Base-by-base conservation (phyloP, 2,329 filamentous ascomycete genomes). In the Penicillium occitanis region DNA sequence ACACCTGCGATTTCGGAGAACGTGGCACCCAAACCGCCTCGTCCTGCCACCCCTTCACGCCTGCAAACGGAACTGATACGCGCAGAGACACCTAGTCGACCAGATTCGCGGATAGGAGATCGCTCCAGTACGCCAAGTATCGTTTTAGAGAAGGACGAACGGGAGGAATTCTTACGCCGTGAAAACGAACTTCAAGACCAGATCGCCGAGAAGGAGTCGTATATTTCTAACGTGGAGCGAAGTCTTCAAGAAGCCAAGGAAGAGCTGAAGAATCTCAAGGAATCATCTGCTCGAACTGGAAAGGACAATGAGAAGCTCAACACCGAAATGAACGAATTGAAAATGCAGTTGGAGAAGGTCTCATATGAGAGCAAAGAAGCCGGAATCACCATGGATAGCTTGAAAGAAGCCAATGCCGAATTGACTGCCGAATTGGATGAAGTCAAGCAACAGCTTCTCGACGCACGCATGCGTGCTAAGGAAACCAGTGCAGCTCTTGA, bases 141-240 rank as follows among this genome's bases (percentile, higher is more conserved):
- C 70, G 88, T 92, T 46, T 83, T 98, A 67, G 95, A 99, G 65
- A 97, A 96, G 80, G 95, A 99, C 72, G 95, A 99, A 80, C 90
- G 93, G 68, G 95, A 99, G 73, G 95, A 99, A 76, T 99, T 98
- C 74, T 79, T 99, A 70, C 88, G 92, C 73, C 88, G 95, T 64
- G 95, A 99, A 77, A 99, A 99, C 73, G 95, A 99, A 77, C 86
- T 99, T 50, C 95, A 98, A 77, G 95, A 99, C 76, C 94, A 98
- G 81, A 86, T 99, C 63, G 90, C 95, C 1, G 95, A 99, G 79
- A 95, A 90, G 79, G 95, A 99, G 78, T 89, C 90, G 2, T 88
- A 90, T 70, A 89, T 96, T 50, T 88, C 89, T 7, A 85, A 89
- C 33, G 87, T 90, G 0, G 94, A 98, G 78, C 91, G 95, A 78